Evolutionary conservation across 495 filamentous ascomycete genomes (phyloP).

Genomic region (Trichoderma asperelloides): DNA sequence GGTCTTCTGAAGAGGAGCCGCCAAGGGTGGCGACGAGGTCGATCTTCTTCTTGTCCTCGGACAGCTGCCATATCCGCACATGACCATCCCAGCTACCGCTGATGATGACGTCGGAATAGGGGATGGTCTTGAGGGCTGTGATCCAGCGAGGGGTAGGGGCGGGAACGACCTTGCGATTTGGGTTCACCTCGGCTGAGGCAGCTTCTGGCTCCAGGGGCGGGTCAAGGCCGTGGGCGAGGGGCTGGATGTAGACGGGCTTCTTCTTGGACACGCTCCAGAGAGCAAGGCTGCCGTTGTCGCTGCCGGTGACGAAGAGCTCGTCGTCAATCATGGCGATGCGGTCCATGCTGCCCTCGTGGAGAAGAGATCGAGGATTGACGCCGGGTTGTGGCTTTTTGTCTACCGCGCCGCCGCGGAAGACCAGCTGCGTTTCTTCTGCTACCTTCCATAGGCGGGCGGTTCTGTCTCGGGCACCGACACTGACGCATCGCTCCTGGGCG

Average conservation of each 20-base stretch:
- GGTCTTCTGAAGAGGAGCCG: slow-evolving; percentile 9
- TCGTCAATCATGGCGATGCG: slow-evolving; percentile 83
- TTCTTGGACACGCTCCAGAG: slow-evolving; percentile 93
- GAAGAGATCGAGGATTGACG: slow-evolving; percentile 32
- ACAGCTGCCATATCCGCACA: slow-evolving; percentile 76
- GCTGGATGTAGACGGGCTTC: slow-evolving; percentile 77
- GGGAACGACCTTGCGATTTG: slow-evolving; percentile 44
- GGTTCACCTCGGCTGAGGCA: slow-evolving; percentile 58
- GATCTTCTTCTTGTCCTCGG: slow-evolving; percentile 72
- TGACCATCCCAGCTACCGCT: slow-evolving; percentile 91
- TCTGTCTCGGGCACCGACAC: slow-evolving; percentile 78
- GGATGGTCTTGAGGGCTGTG: slow-evolving; percentile 76
- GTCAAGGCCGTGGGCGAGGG: slow-evolving; percentile 77
- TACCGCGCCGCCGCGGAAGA: slow-evolving; percentile 74
- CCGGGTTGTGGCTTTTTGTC: slow-evolving; percentile 43
- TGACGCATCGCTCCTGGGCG: slow-evolving; percentile 77
- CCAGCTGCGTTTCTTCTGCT: slow-evolving; percentile 85
- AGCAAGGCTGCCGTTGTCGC: slow-evolving; percentile 75
- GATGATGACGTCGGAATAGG: slow-evolving; percentile 78
- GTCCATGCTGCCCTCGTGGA: slow-evolving; percentile 79
- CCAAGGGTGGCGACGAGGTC: slow-evolving; percentile 62
- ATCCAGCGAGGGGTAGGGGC: slow-evolving; percentile 74
- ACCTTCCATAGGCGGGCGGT: slow-evolving; percentile 97
- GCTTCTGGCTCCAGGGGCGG: slow-evolving; percentile 53
- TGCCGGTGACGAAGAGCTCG: slow-evolving; percentile 83